These are phyloP conservation scores for Pontederia paniculata DNA, from an alignment of 176 grass and related monocot genomes.

Conservation along the genomic window DNA sequence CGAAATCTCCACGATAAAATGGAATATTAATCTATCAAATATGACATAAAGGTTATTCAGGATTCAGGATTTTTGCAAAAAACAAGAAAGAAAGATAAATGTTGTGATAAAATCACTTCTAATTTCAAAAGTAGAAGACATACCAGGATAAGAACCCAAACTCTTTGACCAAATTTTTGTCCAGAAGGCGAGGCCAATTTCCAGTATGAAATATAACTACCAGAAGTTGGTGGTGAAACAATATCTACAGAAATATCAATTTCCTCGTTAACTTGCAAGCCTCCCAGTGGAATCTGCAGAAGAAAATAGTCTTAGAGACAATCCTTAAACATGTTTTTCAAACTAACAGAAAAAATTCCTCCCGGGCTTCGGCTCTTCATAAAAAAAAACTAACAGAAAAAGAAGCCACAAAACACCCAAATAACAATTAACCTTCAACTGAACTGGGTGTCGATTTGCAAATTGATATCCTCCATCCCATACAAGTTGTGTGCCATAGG, in stretches of 20 bases:
- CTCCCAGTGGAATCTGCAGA: constrained; percentile 40
- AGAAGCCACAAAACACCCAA: no score
- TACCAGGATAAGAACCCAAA: constrained; percentile 86
- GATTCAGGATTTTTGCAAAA: background rate
- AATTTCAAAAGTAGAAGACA: background rate
- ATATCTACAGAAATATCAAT: constrained; percentile 55
- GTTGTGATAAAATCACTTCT: background rate
- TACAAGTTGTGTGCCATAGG: constrained; percentile 48
- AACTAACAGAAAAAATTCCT: no score
- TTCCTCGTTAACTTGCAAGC: constrained; percentile 32
- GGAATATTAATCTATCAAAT: background rate
- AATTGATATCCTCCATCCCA: constrained; percentile 69
- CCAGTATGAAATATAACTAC: constrained; percentile 74
- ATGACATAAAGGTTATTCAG: background rate
- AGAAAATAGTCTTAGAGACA: no score
- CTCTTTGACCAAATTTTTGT: constrained; percentile 50
- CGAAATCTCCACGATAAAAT: constrained; percentile 10
- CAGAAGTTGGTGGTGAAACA: constrained; percentile 43
- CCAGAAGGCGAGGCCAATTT: constrained; percentile 57
- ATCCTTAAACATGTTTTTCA: no score
- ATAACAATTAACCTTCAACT: no score
- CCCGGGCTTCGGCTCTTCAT: no score
- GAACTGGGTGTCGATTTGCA: constrained; percentile 4
- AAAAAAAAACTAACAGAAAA: no score
- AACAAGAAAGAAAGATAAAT: background rate